Percentiles rank a stretch among this genome's conserved stretches.
phyloP scores from a whole-genome alignment of 2,329 filamentous ascomycete genomes.

The Nothophoma quercina region DNA sequence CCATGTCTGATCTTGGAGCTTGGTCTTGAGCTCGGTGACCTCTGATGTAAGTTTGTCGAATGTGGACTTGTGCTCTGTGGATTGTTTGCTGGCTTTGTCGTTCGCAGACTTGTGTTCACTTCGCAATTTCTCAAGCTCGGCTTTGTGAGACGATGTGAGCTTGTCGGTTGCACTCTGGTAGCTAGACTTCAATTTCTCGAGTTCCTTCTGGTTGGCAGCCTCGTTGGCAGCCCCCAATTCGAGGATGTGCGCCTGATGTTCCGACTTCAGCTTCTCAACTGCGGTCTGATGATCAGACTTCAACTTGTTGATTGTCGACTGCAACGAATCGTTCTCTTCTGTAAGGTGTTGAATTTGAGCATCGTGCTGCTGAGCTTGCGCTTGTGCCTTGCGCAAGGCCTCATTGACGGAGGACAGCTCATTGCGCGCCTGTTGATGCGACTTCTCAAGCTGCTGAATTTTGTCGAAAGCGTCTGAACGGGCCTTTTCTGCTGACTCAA shows the following conservation, averaged over 20 bases:
- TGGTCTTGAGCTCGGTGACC: slow-evolving; percentile 43
- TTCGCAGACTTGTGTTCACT: slow-evolving; percentile 7
- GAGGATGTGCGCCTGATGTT: slow-evolving; percentile 16
- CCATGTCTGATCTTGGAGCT: slow-evolving; percentile 53
- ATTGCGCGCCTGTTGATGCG: slow-evolving; percentile 32
- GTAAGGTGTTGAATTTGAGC: slow-evolving; percentile 52
- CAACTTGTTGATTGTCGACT: slow-evolving; percentile 20
- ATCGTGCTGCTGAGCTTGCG: slow-evolving; percentile 33
- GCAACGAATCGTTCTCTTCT: slow-evolving; percentile 32
- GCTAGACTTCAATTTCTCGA: slow-evolving; percentile 21
- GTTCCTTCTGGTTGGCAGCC: slow-evolving; percentile 3
- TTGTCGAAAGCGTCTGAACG: slow-evolving; percentile 38
- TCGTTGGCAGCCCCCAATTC: slow-evolving; percentile 12
- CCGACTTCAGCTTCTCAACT: slow-evolving; percentile 20
- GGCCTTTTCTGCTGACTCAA: slow-evolving; percentile 35
- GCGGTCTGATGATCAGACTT: slow-evolving; percentile 2
- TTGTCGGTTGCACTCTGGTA: slow-evolving; percentile 5
- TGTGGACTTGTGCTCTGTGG: slow-evolving; percentile 5
- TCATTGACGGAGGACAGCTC: slow-evolving; percentile 35
- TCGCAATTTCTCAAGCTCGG: slow-evolving; percentile 22
- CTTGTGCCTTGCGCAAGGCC: slow-evolving; percentile 34
- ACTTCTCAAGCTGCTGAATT: slow-evolving; percentile 36
- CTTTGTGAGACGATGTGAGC: slow-evolving; percentile 3
- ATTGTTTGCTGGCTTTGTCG: not conserved
- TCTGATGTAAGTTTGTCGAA: slow-evolving; percentile 40